Percentiles rank a stretch among this genome's conserved stretches.
These are phyloP conservation scores for Tylopilus plumbeoviolaceoides DNA, from an alignment of 768 basidiomycete species.

Conservation along the genomic window DNA sequence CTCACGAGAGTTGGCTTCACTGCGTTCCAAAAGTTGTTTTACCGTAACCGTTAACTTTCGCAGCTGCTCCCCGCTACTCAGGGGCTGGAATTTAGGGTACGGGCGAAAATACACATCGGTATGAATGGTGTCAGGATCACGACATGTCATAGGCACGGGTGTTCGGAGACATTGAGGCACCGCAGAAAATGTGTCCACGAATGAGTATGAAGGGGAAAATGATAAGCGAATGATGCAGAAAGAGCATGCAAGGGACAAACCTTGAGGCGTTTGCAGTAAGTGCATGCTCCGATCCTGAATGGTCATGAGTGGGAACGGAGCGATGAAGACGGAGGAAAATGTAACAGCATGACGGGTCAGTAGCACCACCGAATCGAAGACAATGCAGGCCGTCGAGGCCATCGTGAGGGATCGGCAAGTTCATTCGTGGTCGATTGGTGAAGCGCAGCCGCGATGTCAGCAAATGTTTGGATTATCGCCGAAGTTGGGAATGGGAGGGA, in stretches of 20 bases:
- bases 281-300: conserved; percentile 74
- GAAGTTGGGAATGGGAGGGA: neutral
- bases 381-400: conserved; percentile 1
- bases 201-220: too few relatives aligned
- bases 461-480: neutral
- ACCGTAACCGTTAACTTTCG: too few relatives aligned
- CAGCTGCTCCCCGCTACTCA: too few relatives aligned
- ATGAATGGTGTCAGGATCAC: conserved; percentile 6
- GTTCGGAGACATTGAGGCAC: conserved; percentile 4
- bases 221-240: conserved; percentile 19
- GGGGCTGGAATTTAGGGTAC: too few relatives aligned
- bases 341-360: conserved; percentile 4
- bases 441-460: neutral
- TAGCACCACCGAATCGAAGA: conserved; percentile 15
- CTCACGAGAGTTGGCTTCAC: too few relatives aligned
- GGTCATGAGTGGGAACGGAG: conserved; percentile 2
- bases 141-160: conserved; percentile 3
- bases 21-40: too few relatives aligned
- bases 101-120: neutral
- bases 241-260: conserved; percentile 37
- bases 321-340: conserved; percentile 5
- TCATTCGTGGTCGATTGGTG: neutral
- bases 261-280: conserved; percentile 86
- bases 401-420: conserved; percentile 3
- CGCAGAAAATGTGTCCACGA: neutral